A percentile compares a stretch with the other conserved stretches of the same genome.
phyloP scores from a whole-genome alignment of 1,284 basidiomycete genomes.

The Puccinia triticina region DNA sequence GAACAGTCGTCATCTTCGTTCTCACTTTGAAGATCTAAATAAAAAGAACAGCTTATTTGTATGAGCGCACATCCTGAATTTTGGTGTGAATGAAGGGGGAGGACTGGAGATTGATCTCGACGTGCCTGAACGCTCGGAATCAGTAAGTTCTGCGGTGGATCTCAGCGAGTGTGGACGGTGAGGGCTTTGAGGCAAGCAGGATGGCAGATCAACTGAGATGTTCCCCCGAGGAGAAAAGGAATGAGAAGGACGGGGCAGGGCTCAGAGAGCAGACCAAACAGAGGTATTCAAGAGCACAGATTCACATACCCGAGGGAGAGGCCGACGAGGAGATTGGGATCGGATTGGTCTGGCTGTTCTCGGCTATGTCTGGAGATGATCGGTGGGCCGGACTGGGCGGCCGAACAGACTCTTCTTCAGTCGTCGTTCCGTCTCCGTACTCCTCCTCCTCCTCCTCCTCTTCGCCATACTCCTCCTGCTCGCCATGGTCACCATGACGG shows the following conservation, averaged over 20 bases:
- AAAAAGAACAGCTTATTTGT: background rate
- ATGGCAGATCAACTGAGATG: background rate
- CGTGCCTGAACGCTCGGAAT: background rate
- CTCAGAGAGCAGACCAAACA: background rate
- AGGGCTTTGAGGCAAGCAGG: background rate
- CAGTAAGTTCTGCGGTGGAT: background rate
- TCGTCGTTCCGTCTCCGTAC: background rate
- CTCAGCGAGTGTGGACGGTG: background rate
- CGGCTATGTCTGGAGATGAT: background rate
- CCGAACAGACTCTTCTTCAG: slow-evolving; percentile 6
- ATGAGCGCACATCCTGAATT: background rate
- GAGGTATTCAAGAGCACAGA: background rate
- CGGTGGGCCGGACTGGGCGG: background rate
- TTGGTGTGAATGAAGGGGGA: background rate
- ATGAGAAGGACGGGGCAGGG: background rate
- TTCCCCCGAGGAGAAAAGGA: background rate
- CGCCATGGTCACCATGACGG: background rate
- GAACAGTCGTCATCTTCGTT: background rate
- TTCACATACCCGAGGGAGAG: slow-evolving; percentile 6
- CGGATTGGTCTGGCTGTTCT: background rate
- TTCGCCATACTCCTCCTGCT: background rate
- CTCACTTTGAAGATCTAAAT: background rate
- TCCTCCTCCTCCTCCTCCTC: background rate
- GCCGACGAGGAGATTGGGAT: background rate
- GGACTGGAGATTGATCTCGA: background rate